These are phyloP conservation scores for Rhizopogon vinicolor DNA, from an alignment of 768 basidiomycete species.

Conservation along the genomic window DNA sequence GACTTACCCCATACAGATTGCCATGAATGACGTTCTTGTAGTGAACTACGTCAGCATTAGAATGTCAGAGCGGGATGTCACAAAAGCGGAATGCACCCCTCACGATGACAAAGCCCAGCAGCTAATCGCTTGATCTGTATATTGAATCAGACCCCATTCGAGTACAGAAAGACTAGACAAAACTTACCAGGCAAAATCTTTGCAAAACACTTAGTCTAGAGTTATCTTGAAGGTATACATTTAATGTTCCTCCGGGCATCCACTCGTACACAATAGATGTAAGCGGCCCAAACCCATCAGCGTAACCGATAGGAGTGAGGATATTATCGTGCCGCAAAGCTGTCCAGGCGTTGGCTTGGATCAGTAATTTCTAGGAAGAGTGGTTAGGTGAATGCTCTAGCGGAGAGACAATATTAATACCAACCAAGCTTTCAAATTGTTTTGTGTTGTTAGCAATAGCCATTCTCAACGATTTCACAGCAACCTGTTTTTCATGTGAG, in stretches of 20 bases:
- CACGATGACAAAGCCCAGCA: slow-evolving; percentile 19
- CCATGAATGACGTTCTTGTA: slow-evolving; percentile 23
- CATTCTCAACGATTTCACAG: background rate
- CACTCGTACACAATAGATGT: slow-evolving; percentile 20
- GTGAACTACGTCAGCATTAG: slow-evolving; percentile 14
- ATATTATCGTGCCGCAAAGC: slow-evolving; percentile 10
- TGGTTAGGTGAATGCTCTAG: background rate
- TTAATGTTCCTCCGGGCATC: slow-evolving; percentile 19
- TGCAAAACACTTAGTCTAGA: slow-evolving; percentile 1
- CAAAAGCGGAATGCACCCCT: background rate
- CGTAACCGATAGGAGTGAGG: slow-evolving; percentile 13
- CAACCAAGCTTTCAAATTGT: background rate
- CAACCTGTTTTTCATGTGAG: background rate
- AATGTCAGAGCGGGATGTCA: background rate
- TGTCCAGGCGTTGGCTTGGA: background rate
- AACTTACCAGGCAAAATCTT: slow-evolving; percentile 11
- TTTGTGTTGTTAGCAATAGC: background rate
- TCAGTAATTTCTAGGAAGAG: background rate
- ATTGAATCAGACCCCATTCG: background rate
- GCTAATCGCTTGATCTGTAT: slow-evolving; percentile 6
- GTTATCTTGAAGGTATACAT: slow-evolving; percentile 6
- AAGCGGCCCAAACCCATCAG: slow-evolving; percentile 14
- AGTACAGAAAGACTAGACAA: background rate
- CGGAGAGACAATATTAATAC: background rate
- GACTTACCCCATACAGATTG: slow-evolving; percentile 31